Evolutionary conservation across 2,329 filamentous ascomycete genomes (phyloP), one percentile per base, ranked within the genome.

Genomic region (Neofusicoccum ribis): DNA sequence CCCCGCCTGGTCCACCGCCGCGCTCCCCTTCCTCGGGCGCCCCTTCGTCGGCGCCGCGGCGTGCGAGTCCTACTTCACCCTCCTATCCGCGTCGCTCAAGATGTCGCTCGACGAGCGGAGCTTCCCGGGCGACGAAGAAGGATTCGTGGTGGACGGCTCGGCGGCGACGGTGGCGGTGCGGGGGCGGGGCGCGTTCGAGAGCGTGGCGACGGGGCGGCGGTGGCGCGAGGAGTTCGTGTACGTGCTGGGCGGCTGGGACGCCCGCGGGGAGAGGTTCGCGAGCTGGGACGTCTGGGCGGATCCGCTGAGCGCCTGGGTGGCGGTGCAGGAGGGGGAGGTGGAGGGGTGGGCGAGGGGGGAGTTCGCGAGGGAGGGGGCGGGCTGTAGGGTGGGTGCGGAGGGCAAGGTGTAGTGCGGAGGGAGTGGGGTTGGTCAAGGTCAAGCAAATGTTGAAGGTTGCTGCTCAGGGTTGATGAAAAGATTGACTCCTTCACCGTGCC

Each of bases 271-370:
- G 49, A 36, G 23, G 61, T 54, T 64, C 14, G 27, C 11, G 50
- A 37, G 31, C 27, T 64, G 62, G 62, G 62, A 64, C 20, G 36
- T 64, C 41, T 64, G 62, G 62, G 62, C 62, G 49, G 62, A 64
- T 49, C 41, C 62, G 62, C 17, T 56, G 62, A 64, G 62, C 14
- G 62, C 62, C 31, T 64, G 62, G 62, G 31, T 56, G 14, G 62
- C 62, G 50, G 62, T 49, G 9, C 17, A 39, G 14, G 62, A 56
- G 17, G 50, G 34, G 9, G 62, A 58, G 41, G 62, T 56, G 2
- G 62, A 58, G 41, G 62, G 62, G 7, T 64, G 62, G 62, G 20
- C 7, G 50, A 58, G 20, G 39, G 62, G 62, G 15, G 41, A 39
- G 51, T 60, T 60, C 12, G 41, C 39, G 23, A 34, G 9, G 34